Evolutionary conservation across 1,139 yeast species (phyloP), one percentile per base, ranked within the genome.

Genomic region (Suhomyces taliae): DNA sequence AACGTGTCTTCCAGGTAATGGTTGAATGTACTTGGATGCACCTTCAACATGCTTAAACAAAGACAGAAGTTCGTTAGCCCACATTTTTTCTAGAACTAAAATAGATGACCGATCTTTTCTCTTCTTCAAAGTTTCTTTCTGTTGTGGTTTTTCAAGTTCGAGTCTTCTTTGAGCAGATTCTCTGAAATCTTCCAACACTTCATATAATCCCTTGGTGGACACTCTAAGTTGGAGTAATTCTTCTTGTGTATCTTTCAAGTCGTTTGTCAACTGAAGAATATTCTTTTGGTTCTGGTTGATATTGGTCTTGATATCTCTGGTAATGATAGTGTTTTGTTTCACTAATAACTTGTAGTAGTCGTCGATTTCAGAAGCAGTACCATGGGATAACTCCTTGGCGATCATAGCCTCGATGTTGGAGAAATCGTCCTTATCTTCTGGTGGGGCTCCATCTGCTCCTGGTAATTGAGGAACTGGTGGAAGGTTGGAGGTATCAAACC

Each of bases 31-130:
- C 60, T 88, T 89, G 53, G 90, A 91, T 1, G 96, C 91, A 7
- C 97, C 96, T 54, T 91, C 97, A 9, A 91, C 96, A 52, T 87
- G 89, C 56, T 84, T 83, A 65, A 86, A 90, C 40, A 91, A 68
- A 7, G 83, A 79, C 47, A 79, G 82, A 59, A 91, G 72, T 58
- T 89, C 91, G 44, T 74, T 78, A 27, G 85, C 87, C 97, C 96
- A 89, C 76, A 87, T 79, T 59, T 81, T 84, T 61, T 87, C 95
- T 51, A 89, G 72, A 43, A 88, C 82, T 48, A 86, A 59, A 44
- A 90, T 82, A 45, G 91, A 84, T 43, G 87, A 81, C 41, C 95
- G 68, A 60, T 86, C 90, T 49, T 76, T 71, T 41, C 64, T 61
- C 48, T 58, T 63, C 45, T 45, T 53, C 41, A 54, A 41, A 8